These are phyloP conservation scores for Phytophthora gonapodyides DNA, from an alignment of 352 stramenopile species.

Conservation along the genomic window DNA sequence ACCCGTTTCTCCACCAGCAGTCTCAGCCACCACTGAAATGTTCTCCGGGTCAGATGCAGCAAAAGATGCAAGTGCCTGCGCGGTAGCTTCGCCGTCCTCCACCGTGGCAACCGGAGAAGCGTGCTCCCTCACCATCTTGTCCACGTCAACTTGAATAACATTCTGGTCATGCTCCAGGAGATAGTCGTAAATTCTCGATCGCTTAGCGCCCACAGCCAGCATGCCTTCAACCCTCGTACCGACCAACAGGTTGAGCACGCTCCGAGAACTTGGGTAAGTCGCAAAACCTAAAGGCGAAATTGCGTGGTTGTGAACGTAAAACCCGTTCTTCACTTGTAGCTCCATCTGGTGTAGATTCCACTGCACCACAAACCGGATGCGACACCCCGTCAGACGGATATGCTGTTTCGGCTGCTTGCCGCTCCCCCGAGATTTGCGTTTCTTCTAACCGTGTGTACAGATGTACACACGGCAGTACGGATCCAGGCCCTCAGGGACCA, in stretches of 20 bases:
- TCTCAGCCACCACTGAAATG: neutral
- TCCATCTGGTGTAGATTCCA: neutral
- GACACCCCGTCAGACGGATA: neutral
- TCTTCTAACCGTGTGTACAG: constrained; percentile 9
- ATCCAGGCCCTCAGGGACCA: neutral
- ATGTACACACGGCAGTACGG: constrained; percentile 9
- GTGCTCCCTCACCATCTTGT: constrained; percentile 21
- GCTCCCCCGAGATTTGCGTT: neutral
- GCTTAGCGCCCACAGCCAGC: too few relatives aligned
- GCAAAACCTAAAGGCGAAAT: neutral
- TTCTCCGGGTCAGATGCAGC: constrained; percentile 3
- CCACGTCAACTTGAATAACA: constrained; percentile 22
- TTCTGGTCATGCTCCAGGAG: constrained; percentile 27
- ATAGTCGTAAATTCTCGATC: constrained; percentile 28
- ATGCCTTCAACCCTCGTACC: constrained; percentile 1
- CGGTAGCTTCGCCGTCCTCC: constrained; percentile 16
- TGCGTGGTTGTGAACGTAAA: neutral
- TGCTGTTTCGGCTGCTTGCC: constrained; percentile 5
- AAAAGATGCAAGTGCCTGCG: constrained; percentile 1
- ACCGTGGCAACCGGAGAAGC: neutral
- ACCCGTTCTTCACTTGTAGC: constrained; percentile 2
- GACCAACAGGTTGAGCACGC: neutral
- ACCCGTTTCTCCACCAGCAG: constrained; percentile 2
- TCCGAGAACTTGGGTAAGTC: neutral
- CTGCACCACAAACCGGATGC: constrained; percentile 5